These are phyloP conservation scores for Lophium mytilinum DNA, from an alignment of 495 filamentous ascomycete genomes.

Conservation along the genomic window DNA sequence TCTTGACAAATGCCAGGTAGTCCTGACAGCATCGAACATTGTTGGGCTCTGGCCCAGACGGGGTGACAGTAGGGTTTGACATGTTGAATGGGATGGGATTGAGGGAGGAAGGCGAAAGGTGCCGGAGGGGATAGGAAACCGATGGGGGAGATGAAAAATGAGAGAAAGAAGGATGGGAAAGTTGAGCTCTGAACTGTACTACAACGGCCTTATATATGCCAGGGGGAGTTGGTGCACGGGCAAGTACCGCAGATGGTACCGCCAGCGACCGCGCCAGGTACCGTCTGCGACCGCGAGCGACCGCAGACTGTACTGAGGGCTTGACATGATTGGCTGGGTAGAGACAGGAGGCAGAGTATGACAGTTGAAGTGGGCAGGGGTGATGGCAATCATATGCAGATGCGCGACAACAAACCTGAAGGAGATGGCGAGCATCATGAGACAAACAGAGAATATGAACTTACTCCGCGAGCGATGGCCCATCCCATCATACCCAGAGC, in stretches of 20 bases:
- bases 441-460: slow-evolving; percentile 10
- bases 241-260: no score
- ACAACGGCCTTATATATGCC: no score
- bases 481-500: slow-evolving; percentile 27
- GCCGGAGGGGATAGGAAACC: background rate
- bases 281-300: no score
- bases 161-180: background rate
- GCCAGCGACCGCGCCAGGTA: no score
- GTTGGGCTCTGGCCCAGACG: background rate
- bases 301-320: no score
- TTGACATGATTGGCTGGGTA: no score
- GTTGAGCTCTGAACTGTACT: no score
- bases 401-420: background rate
- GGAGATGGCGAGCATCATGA: background rate
- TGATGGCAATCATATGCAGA: background rate
- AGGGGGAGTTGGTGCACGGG: no score
- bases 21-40: background rate
- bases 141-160: background rate
- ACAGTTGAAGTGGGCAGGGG: background rate
- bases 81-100: background rate
- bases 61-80: background rate
- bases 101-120: background rate
- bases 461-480: slow-evolving; percentile 28
- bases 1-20: slow-evolving; percentile 6
- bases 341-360: no score